These are phyloP conservation scores for Mrakia gelida DNA, from an alignment of 768 basidiomycete genomes.

Conservation along the genomic window DNA sequence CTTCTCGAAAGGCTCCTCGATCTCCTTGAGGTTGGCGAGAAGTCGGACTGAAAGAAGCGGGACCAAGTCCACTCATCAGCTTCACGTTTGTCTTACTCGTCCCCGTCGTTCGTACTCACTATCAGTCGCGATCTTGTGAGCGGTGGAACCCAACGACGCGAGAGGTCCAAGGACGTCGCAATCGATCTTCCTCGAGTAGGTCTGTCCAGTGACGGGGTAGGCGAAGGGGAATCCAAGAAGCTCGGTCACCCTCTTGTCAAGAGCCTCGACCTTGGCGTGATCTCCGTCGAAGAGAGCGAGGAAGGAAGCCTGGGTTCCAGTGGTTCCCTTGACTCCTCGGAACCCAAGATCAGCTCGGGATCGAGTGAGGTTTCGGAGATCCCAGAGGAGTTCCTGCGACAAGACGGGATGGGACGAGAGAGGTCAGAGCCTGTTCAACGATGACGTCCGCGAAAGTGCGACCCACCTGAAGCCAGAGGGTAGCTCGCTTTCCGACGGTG, in stretches of 20 bases:
- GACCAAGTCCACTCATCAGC: background rate
- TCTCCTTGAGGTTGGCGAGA: slow-evolving; percentile 93
- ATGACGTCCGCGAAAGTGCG: too few relatives aligned
- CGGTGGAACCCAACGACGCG: slow-evolving; percentile 82
- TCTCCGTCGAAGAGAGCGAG: slow-evolving; percentile 89
- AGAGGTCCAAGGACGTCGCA: slow-evolving; percentile 84
- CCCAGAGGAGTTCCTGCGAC: slow-evolving; percentile 83
- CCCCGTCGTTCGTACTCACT: slow-evolving; percentile 41
- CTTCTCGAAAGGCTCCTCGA: slow-evolving; percentile 98
- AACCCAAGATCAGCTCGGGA: slow-evolving; percentile 90
- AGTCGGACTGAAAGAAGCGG: slow-evolving; percentile 55
- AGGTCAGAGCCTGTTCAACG: background rate
- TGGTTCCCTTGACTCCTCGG: slow-evolving; percentile 98
- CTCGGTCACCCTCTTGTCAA: slow-evolving; percentile 83
- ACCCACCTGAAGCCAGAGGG: slow-evolving; percentile 86
- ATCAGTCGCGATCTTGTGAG: slow-evolving; percentile 96
- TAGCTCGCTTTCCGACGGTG: slow-evolving; percentile 94
- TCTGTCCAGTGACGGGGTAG: slow-evolving; percentile 97
- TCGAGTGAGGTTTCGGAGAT: slow-evolving; percentile 84
- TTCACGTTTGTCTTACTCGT: too few relatives aligned
- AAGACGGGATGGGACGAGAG: background rate
- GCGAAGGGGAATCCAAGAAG: slow-evolving; percentile 89
- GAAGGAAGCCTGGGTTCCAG: slow-evolving; percentile 96
- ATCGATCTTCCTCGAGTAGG: slow-evolving; percentile 97
- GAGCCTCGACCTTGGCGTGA: slow-evolving; percentile 86